Conservation (phyloP, 306 rosid genomes). For the Trichosanthes truncata region DNA sequence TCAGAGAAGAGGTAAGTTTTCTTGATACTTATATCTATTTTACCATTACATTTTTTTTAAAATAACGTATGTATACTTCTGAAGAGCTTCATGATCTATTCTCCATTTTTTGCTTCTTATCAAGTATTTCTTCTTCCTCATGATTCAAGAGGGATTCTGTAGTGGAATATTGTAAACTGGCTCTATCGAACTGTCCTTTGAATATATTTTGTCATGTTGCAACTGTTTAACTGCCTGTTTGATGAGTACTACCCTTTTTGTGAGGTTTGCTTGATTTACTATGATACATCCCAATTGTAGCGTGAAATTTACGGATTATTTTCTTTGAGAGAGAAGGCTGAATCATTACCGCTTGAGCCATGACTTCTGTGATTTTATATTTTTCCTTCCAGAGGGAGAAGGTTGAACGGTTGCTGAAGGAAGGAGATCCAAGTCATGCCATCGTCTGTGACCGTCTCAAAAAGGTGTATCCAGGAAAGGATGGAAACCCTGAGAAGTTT, state of each 20-base stretch:
- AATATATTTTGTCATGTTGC: neutral
- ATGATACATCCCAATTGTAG: neutral
- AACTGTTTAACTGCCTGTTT: neutral
- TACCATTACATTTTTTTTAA: neutral
- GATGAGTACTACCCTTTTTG: no score
- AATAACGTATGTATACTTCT: neutral
- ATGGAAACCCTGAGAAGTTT: slow-evolving; percentile 74
- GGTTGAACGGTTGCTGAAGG: slow-evolving; percentile 60
- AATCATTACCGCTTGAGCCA: neutral
- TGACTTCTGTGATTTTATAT: neutral
- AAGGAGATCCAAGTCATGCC: slow-evolving; percentile 34
- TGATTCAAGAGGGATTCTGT: neutral
- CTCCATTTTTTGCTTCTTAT: neutral
- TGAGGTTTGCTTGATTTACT: no score
- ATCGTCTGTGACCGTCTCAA: slow-evolving; percentile 56
- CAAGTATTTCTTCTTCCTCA: neutral
- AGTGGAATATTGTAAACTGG: neutral
- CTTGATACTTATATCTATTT: neutral
- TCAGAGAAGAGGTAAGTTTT: slow-evolving; percentile 59
- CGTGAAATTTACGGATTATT: neutral
- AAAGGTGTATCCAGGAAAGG: slow-evolving; percentile 77
- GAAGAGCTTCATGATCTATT: neutral
- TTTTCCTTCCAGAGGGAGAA: slow-evolving; percentile 47
- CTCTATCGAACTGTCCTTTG: neutral
- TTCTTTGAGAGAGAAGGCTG: neutral